phyloP scores from a whole-genome alignment of 768 basidiomycete species.

The Lentinula edodes region DNA sequence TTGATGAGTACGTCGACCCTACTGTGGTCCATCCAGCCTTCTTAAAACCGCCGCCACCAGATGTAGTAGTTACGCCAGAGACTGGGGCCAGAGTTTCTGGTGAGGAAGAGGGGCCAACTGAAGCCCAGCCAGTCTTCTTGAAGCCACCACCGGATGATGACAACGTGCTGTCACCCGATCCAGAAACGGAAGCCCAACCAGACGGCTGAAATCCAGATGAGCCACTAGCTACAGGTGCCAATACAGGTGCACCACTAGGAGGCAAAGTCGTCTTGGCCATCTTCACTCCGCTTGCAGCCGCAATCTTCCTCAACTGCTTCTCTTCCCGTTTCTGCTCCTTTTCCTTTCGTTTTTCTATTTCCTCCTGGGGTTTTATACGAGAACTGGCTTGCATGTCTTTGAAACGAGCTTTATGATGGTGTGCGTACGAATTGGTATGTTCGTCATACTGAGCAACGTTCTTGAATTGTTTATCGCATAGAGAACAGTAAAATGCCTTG shows the following conservation, averaged over 20 bases:
- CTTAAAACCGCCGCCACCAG: conserved; percentile 29
- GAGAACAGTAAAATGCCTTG: conserved; percentile 70
- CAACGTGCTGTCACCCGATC: conserved; percentile 12
- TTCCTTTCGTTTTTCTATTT: conserved; percentile 71
- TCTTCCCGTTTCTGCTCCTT: conserved; percentile 85
- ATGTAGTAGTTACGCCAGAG: conserved; percentile 15
- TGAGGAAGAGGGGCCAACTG: conserved; percentile 28
- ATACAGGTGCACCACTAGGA: conserved; percentile 16
- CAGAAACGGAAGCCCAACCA: conserved; percentile 43
- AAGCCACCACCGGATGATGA: conserved; percentile 24
- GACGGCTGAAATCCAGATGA: conserved; percentile 14
- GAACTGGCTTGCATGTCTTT: conserved; percentile 77
- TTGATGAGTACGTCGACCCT: conserved; percentile 19
- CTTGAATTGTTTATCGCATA: conserved; percentile 86
- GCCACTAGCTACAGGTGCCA: conserved; percentile 13
- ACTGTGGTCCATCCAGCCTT: conserved; percentile 49
- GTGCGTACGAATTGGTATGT: conserved; percentile 85
- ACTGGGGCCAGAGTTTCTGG: conserved; percentile 27
- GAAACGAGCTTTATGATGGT: conserved; percentile 79
- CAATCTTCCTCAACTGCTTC: conserved; percentile 79
- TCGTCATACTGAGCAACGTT: conserved; percentile 86
- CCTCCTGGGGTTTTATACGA: conserved; percentile 60
- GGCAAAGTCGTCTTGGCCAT: conserved; percentile 41
- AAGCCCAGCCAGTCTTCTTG: conserved; percentile 47
- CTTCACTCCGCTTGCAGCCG: conserved; percentile 75